These are phyloP conservation scores for Sicyos edulis DNA, from an alignment of 306 rosid genomes.

Conservation along the genomic window DNA sequence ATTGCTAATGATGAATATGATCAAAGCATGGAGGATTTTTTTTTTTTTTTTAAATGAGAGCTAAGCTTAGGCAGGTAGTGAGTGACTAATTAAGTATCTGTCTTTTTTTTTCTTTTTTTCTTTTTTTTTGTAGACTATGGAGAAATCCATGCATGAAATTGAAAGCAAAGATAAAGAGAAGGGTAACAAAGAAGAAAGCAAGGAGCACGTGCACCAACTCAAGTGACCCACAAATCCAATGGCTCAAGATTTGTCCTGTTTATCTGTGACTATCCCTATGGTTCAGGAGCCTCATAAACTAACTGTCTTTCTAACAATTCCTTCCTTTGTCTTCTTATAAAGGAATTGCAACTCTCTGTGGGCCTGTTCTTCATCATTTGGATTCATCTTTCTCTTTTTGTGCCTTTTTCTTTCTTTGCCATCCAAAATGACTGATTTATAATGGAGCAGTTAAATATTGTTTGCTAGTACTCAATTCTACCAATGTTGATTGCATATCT, in stretches of 20 bases:
- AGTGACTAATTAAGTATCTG: slow-evolving; percentile 23
- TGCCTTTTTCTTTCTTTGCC: neutral
- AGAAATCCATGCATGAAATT: slow-evolving; percentile 86
- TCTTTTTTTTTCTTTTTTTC: slow-evolving; percentile 27
- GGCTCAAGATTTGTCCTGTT: slow-evolving; percentile 36
- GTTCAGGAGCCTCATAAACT: slow-evolving; percentile 36
- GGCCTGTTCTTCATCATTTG: slow-evolving; percentile 13
- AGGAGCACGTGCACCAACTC: slow-evolving; percentile 81
- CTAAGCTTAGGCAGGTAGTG: neutral
- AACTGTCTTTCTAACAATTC: slow-evolving; percentile 59
- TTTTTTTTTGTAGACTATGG: slow-evolving; percentile 38
- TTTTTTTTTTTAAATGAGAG: slow-evolving; percentile 13
- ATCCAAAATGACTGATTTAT: neutral
- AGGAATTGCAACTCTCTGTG: slow-evolving; percentile 14
- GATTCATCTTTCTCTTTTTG: neutral
- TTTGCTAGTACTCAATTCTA: neutral
- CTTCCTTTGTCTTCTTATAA: slow-evolving; percentile 69
- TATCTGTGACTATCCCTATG: slow-evolving; percentile 25
- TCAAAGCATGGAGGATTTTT: slow-evolving; percentile 26
- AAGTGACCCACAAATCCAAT: slow-evolving; percentile 46
- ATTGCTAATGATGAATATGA: slow-evolving; percentile 28
- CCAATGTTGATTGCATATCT: neutral
- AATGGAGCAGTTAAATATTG: slow-evolving; percentile 4
- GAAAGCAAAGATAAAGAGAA: slow-evolving; percentile 48
- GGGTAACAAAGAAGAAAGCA: slow-evolving; percentile 24